These are phyloP conservation scores for Filobasidium floriforme DNA, from an alignment of 768 basidiomycete genomes.

Conservation along the genomic window DNA sequence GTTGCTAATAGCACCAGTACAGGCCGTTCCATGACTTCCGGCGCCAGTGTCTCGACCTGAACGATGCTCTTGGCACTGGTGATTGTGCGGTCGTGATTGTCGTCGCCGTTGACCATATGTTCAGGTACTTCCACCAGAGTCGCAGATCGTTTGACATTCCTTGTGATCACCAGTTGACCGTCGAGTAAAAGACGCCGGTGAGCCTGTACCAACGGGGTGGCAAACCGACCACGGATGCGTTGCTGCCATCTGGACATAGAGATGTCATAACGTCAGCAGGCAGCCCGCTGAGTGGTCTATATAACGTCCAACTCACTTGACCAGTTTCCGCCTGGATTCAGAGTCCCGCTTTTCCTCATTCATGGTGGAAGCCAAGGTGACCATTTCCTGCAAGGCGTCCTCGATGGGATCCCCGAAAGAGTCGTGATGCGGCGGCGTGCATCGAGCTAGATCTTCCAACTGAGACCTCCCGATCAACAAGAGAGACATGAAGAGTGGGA, in stretches of 20 bases:
- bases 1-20: constrained; percentile 75
- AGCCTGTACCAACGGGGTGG: constrained; percentile 95
- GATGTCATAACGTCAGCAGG: neutral
- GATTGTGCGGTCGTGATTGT: constrained; percentile 34
- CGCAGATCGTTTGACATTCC: constrained; percentile 79
- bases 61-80: constrained; percentile 64
- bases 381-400: constrained; percentile 76
- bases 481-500: neutral
- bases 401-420: constrained; percentile 71
- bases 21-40: constrained; percentile 72
- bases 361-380: constrained; percentile 83
- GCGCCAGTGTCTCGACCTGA: constrained; percentile 82
- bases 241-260: constrained; percentile 42
- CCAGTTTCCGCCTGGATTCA: constrained; percentile 81
- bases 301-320: constrained; percentile 56
- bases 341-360: constrained; percentile 96
- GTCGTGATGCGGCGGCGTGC: constrained; percentile 71
- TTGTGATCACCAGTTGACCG: constrained; percentile 70
- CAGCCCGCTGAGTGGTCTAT: neutral
- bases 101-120: constrained; percentile 19
- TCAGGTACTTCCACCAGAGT: constrained; percentile 64
- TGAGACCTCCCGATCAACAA: constrained; percentile 34
- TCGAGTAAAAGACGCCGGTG: constrained; percentile 94
- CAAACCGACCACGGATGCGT: constrained; percentile 82
- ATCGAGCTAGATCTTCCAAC: constrained; percentile 78